Percentiles rank a stretch among this genome's conserved stretches.
These are phyloP conservation scores for Rhizophagus clarus DNA, from an alignment of 192 early-diverging fungal genomes.

Conservation along the genomic window DNA sequence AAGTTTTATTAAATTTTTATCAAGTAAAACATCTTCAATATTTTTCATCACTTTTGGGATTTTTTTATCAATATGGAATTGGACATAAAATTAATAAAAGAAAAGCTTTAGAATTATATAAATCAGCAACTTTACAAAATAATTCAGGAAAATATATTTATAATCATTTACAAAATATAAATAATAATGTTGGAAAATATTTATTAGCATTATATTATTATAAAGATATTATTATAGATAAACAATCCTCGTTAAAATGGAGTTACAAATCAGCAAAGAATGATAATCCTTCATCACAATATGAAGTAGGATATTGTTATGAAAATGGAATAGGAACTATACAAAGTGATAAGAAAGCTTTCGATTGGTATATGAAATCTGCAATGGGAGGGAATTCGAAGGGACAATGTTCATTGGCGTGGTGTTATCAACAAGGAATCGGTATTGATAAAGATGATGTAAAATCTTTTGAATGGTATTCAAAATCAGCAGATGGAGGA, in stretches of 20 bases:
- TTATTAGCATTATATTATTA: neutral
- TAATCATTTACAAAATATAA: neutral
- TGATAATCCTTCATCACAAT: conserved; percentile 58
- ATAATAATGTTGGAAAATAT: neutral
- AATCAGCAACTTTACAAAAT: neutral
- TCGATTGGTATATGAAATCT: conserved; percentile 62
- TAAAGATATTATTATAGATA: neutral
- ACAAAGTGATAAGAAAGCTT: conserved; percentile 64
- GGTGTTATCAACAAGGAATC: conserved; percentile 16
- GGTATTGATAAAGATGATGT: conserved; percentile 16
- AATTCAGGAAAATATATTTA: neutral
- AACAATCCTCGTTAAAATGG: conserved; percentile 38
- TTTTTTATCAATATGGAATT: neutral
- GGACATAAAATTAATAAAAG: neutral
- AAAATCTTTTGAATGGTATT: conserved; percentile 25
- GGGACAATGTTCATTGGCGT: conserved; percentile 42
- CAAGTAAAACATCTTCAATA: neutral
- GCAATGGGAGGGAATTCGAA: conserved; percentile 57
- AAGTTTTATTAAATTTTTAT: neutral
- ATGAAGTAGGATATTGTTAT: conserved; percentile 82
- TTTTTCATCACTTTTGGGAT: neutral
- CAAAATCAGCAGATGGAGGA: conserved; percentile 1
- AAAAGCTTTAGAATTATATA: neutral
- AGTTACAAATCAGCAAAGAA: conserved; percentile 55
- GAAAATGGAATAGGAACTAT: conserved; percentile 73